Conservation (phyloP, 2,329 filamentous ascomycete species). For the Zasmidium cellare region DNA sequence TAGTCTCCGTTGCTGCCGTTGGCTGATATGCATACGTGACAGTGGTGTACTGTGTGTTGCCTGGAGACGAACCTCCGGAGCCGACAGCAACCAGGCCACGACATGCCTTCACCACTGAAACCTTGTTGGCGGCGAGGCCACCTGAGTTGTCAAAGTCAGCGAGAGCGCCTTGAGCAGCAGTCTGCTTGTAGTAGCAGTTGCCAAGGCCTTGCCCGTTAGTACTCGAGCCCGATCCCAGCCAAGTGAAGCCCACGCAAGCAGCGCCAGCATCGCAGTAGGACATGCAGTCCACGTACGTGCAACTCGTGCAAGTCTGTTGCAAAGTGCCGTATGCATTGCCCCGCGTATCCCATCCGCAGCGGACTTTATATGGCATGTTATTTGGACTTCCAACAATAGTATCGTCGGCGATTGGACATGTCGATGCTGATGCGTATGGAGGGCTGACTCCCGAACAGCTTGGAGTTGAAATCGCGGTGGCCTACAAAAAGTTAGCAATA, state of each 20-base stretch:
- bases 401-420: background rate
- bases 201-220: constrained; percentile 2
- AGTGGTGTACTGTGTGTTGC: background rate
- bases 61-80: background rate
- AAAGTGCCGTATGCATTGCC: background rate
- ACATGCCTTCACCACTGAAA: background rate
- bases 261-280: background rate
- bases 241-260: constrained; percentile 2
- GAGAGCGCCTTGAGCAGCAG: background rate
- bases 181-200: constrained; percentile 6
- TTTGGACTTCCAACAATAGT: background rate
- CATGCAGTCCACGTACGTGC: constrained; percentile 1
- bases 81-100: background rate
- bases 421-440: background rate
- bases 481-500: background rate
- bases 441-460: background rate
- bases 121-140: background rate
- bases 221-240: background rate
- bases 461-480: background rate
- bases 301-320: background rate
- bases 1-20: background rate
- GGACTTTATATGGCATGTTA: background rate
- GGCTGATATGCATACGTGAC: background rate
- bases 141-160: background rate
- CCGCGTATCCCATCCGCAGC: constrained; percentile 3